phyloP scores from a whole-genome alignment of 2,329 filamentous ascomycete genomes.

The Stemphylium beticola region DNA sequence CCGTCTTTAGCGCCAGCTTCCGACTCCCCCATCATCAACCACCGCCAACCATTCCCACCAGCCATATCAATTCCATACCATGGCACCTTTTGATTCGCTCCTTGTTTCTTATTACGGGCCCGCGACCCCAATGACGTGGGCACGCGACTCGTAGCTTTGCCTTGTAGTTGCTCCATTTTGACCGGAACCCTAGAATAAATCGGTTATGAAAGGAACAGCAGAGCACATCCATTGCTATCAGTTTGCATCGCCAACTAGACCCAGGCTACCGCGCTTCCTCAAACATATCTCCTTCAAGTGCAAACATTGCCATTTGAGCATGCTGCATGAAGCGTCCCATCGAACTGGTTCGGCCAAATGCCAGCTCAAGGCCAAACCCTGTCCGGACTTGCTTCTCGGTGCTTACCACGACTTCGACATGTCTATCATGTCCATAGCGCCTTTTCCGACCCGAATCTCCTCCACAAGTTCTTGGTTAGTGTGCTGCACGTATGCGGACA shows the following conservation, averaged over 20 bases:
- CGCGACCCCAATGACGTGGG: conserved; percentile 13
- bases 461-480: conserved; percentile 45
- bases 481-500: conserved; percentile 41
- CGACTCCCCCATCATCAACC: conserved; percentile 2
- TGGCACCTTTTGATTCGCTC: conserved; percentile 7
- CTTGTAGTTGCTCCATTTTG: neutral
- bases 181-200: neutral
- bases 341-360: neutral
- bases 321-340: neutral
- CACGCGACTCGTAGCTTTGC: conserved; percentile 9
- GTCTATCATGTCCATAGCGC: conserved; percentile 35
- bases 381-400: neutral
- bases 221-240: too few relatives aligned
- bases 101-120: neutral
- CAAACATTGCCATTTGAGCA: too few relatives aligned
- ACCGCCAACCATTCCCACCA: conserved; percentile 10
- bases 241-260: too few relatives aligned
- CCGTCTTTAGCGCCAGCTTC: conserved; percentile 11
- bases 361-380: neutral
- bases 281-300: too few relatives aligned
- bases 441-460: conserved; percentile 35
- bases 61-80: conserved; percentile 6
- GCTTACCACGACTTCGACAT: conserved; percentile 37
- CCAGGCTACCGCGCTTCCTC: too few relatives aligned
- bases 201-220: neutral